Evolutionary conservation across 345 rosid species (phyloP).

Genomic region (Salix udensis): DNA sequence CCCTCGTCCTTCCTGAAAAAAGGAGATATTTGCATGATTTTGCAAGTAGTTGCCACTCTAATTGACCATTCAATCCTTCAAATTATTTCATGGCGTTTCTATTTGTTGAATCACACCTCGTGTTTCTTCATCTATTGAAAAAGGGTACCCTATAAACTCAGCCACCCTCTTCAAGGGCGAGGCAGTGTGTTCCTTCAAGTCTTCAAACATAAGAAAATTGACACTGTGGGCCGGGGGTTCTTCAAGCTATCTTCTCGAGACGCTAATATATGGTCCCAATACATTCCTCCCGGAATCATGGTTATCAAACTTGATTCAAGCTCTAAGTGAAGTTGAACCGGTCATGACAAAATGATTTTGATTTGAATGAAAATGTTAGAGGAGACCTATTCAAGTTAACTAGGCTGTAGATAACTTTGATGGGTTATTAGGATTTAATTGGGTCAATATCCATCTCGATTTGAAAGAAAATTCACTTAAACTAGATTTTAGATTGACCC

Average conservation of each 20-base stretch:
- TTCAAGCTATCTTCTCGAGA: background rate
- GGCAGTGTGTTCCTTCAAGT: background rate
- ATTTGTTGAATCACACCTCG: conserved; percentile 9
- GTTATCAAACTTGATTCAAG: no score
- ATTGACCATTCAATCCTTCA: conserved; percentile 27
- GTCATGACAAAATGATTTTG: no score
- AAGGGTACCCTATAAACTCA: conserved; percentile 15
- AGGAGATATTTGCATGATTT: background rate
- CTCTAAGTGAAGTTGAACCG: no score
- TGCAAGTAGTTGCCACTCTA: background rate
- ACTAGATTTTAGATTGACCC: no score
- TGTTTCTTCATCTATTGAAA: conserved; percentile 18
- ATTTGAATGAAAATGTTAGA: no score
- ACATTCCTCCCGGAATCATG: background rate
- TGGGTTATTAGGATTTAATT: no score
- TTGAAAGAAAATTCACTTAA: no score
- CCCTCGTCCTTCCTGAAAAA: conserved; percentile 13
- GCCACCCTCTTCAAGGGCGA: background rate
- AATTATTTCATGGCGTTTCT: conserved; percentile 9
- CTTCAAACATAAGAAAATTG: background rate
- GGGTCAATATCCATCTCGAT: no score
- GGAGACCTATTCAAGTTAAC: no score
- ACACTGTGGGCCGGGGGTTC: background rate
- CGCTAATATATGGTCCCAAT: background rate
- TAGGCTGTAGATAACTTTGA: no score